phyloP scores from a whole-genome alignment of 2,329 filamentous ascomycete genomes.

The Balansia obtecta region DNA sequence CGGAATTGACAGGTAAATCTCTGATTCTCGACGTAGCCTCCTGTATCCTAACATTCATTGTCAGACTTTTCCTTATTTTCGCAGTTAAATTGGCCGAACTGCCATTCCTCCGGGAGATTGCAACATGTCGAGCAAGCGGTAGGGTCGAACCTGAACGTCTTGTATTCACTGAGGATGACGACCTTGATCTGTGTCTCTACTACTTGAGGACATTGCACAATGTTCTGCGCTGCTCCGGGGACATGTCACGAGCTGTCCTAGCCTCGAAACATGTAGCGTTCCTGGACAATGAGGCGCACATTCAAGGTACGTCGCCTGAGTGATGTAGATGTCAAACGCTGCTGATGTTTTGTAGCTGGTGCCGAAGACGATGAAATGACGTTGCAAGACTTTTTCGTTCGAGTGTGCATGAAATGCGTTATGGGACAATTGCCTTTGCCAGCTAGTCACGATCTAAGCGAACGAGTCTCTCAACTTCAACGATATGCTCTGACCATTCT shows the following conservation, averaged over 20 bases:
- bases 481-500: conserved; percentile 58
- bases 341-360: conserved; percentile 27
- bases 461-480: conserved; percentile 53
- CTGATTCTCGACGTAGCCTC: neutral
- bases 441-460: conserved; percentile 14
- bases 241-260: conserved; percentile 58
- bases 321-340: neutral
- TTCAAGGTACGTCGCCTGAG: conserved; percentile 35
- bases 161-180: conserved; percentile 42
- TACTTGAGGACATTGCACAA: conserved; percentile 65
- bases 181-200: conserved; percentile 67
- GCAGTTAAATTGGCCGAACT: conserved; percentile 45
- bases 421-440: conserved; percentile 13
- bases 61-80: conserved; percentile 49
- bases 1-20: conserved; percentile 46
- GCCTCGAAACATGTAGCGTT: conserved; percentile 41
- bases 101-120: conserved; percentile 29
- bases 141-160: conserved; percentile 9
- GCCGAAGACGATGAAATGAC: conserved; percentile 42
- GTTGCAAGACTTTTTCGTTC: conserved; percentile 56
- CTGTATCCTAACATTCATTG: conserved; percentile 2
- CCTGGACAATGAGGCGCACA: conserved; percentile 18
- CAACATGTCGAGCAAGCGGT: conserved; percentile 7
- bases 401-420: conserved; percentile 53
- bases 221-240: conserved; percentile 53